phyloP scores from a whole-genome alignment of 495 filamentous ascomycete species.

The Aspergillus heteromorphus region DNA sequence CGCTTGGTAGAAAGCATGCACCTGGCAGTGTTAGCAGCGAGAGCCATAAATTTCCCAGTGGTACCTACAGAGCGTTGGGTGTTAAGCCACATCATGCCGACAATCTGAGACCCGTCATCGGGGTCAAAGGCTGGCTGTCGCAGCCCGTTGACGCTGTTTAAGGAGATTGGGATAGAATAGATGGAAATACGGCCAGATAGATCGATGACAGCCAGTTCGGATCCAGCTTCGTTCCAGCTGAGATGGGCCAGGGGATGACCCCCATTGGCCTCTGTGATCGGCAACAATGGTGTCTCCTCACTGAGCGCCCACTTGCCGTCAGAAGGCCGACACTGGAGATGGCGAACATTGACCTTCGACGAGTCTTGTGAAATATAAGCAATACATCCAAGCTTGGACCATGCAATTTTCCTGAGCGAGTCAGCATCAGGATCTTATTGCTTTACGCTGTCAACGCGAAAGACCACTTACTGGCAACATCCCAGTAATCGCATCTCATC shows the following conservation, averaged over 20 bases:
- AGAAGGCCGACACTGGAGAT: constrained; percentile 62
- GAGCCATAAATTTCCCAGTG: not conserved
- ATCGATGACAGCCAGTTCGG: constrained; percentile 75
- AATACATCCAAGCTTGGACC: constrained; percentile 86
- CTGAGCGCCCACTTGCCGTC: constrained; percentile 77
- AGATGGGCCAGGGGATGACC: constrained; percentile 63
- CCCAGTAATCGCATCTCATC: constrained; percentile 75
- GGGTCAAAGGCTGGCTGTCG: constrained; percentile 54
- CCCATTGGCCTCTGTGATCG: constrained; percentile 40
- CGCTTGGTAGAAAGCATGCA: constrained; percentile 49
- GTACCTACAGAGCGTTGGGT: constrained; percentile 48
- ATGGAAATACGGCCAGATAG: constrained; percentile 66
- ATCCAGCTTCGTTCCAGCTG: constrained; percentile 68
- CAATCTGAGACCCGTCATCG: constrained; percentile 65
- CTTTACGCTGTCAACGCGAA: not conserved
- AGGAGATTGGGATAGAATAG: constrained; percentile 51
- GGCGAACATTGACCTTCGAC: constrained; percentile 59
- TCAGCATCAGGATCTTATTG: constrained; percentile 14
- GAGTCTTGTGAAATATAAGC: constrained; percentile 74
- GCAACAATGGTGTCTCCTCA: constrained; percentile 45
- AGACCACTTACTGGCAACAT: constrained; percentile 69
- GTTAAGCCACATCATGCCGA: constrained; percentile 80
- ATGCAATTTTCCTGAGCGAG: constrained; percentile 64
- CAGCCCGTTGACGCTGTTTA: constrained; percentile 59
- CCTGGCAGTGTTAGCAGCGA: constrained; percentile 19